phyloP scores from a whole-genome alignment of 2,329 filamentous ascomycete species.

The Aspergillus bombycis region DNA sequence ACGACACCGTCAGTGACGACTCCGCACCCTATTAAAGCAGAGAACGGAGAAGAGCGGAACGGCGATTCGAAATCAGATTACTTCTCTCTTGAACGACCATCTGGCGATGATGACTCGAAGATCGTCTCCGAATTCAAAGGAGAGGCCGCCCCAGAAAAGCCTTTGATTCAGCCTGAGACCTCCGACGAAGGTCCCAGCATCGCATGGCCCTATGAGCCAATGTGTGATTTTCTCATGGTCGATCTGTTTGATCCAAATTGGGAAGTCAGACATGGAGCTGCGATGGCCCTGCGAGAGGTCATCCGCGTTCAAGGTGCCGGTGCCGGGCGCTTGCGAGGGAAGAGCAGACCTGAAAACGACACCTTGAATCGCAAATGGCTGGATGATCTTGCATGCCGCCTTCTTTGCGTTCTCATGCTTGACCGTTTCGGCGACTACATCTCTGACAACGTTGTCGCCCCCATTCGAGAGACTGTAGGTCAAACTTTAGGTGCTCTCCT shows the following conservation, averaged over 20 bases:
- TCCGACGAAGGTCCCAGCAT: constrained; percentile 67
- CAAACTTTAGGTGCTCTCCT: constrained; percentile 89
- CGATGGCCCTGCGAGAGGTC: constrained; percentile 91
- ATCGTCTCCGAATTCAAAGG: constrained; percentile 97
- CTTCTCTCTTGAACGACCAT: constrained; percentile 81
- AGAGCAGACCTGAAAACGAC: constrained; percentile 74
- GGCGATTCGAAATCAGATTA: constrained; percentile 74
- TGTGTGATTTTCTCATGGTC: constrained; percentile 91
- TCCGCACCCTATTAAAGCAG: constrained; percentile 63
- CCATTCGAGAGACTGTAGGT: constrained; percentile 92
- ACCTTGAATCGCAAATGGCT: constrained; percentile 81
- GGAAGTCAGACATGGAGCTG: constrained; percentile 95
- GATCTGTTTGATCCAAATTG: constrained; percentile 92
- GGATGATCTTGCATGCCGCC: constrained; percentile 89
- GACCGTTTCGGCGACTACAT: constrained; percentile 98
- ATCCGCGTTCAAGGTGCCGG: constrained; percentile 88
- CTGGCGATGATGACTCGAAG: constrained; percentile 86
- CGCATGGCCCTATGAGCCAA: constrained; percentile 91
- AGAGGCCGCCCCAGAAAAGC: constrained; percentile 76
- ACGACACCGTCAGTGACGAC: constrained; percentile 60
- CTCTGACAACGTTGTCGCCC: constrained; percentile 94
- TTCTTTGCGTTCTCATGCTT: constrained; percentile 95
- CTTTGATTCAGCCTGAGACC: constrained; percentile 77
- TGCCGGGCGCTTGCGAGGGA: constrained; percentile 76
- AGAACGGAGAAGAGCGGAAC: constrained; percentile 61